These are phyloP conservation scores for Dictyostelium purpureum DNA, from an alignment of 78 protist genomes.

Conservation along the genomic window DNA sequence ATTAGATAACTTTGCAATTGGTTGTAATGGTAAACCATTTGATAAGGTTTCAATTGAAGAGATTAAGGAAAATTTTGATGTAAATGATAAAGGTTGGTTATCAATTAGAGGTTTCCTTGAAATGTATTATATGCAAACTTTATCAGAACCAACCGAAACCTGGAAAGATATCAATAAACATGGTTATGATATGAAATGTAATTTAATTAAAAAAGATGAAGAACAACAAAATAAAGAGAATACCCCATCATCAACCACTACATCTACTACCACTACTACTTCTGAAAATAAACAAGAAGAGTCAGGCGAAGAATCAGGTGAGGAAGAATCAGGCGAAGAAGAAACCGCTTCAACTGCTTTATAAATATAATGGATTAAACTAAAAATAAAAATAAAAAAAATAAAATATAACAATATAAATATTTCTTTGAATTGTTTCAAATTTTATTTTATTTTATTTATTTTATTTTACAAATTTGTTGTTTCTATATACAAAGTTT, in stretches of 20 bases:
- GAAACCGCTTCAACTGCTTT: neutral
- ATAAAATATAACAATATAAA: neutral
- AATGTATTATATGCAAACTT: conserved; percentile 65
- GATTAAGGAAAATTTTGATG: conserved; percentile 20
- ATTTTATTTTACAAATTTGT: neutral
- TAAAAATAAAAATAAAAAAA: neutral
- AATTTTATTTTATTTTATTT: neutral
- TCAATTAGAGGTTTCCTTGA: conserved; percentile 51
- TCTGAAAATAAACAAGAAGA: neutral
- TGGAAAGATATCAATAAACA: conserved; percentile 58
- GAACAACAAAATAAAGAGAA: neutral
- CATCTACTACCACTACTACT: neutral
- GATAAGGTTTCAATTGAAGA: conserved; percentile 9
- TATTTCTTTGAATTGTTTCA: neutral
- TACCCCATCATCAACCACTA: neutral
- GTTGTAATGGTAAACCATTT: conserved; percentile 61
- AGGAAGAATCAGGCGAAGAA: neutral
- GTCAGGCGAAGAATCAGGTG: neutral
- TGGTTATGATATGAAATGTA: conserved; percentile 24
- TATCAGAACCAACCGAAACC: conserved; percentile 53
- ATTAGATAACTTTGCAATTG: conserved; percentile 42
- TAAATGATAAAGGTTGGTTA: conserved; percentile 3
- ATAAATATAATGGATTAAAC: neutral
- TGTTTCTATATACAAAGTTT: neutral
- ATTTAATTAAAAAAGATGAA: neutral